A percentile compares a stretch with the other conserved stretches of the same genome.
These are phyloP conservation scores for Monosporascus sp. DNA, from an alignment of 2,329 filamentous ascomycete genomes.

Conservation along the genomic window DNA sequence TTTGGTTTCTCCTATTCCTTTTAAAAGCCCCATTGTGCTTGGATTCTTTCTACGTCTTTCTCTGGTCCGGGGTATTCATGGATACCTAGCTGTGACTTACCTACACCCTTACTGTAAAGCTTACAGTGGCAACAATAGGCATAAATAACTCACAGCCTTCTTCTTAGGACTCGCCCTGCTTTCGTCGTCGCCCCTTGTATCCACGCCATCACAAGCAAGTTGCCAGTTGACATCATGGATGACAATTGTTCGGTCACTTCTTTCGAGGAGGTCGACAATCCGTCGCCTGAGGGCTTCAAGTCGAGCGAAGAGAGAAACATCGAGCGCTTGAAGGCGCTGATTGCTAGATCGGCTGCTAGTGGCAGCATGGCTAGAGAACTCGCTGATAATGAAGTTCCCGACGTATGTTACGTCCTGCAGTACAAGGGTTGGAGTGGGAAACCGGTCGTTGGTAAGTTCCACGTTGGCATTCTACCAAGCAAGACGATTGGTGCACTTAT, in stretches of 20 bases:
- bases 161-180: no score
- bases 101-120: no score
- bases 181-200: not conserved
- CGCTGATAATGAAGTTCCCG: slow-evolving; percentile 27
- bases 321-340: slow-evolving; percentile 10
- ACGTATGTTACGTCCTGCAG: slow-evolving; percentile 37
- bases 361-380: slow-evolving; percentile 10
- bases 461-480: not conserved
- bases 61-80: no score
- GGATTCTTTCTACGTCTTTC: not conserved
- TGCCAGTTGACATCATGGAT: slow-evolving; percentile 13
- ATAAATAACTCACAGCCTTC: no score
- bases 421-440: slow-evolving; percentile 30
- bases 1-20: not conserved
- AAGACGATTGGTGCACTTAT: not conserved
- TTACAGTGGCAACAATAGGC: no score
- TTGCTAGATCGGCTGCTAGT: slow-evolving; percentile 7
- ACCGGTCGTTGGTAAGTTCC: slow-evolving; percentile 30
- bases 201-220: not conserved
- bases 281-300: not conserved
- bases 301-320: slow-evolving; percentile 6
- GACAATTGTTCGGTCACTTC: slow-evolving; percentile 25
- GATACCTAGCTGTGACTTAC: no score
- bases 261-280: slow-evolving; percentile 26
- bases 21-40: not conserved